Base-by-base conservation (phyloP, 495 filamentous ascomycete genomes). In the Bryoglossum gracile region DNA sequence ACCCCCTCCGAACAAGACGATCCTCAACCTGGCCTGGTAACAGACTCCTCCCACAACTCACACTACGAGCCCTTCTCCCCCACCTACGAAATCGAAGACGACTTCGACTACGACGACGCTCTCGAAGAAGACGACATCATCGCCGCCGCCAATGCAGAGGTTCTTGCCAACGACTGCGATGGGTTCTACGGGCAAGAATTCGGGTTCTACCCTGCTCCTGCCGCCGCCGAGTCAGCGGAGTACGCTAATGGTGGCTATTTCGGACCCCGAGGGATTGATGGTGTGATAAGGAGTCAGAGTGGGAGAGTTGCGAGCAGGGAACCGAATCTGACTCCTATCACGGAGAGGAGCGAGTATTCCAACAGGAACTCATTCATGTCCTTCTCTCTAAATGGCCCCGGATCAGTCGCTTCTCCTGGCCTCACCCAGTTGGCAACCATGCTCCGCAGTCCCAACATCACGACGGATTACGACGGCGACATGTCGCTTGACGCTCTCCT, bases 181-280 rank as follows among this genome's bases (percentile, higher is more conserved):
- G 91, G 86, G 5, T 90, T 89, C 68, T 98, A 98, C 60, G 94
- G 92, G 2, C 84, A 89, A 54, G 92, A 98, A 62, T 98, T 98
- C 55, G 90, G 89, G n/a, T 98, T 98, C 66, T 97, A 92, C 61
- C 87, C 90, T 9, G 76, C 79, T n/a, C 72, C 80, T 3, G 62
- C 61, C 28, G 62, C 61, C 28, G 61, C 58, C 14, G 62, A 66
- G 8, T 47, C 54, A 50, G 46, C 48, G 11, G 65, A 84, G 35
- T 83, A 83, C 53, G 77, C 76, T 16, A 81, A 86, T 44, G 94
- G 92, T 4, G 92, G 94, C n/a, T 97, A 85, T 67, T 96, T 98
- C 56, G 90, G 88, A 5, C 75, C 81, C 9, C 74, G 78, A 16
- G 81, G 78, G 16, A 65, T 71, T 14, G 75, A 78, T 49, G 74